A percentile compares a stretch with the other conserved stretches of the same genome.
Conservation (phyloP, 1,284 basidiomycete species). For the Neonothopanus nambi region DNA sequence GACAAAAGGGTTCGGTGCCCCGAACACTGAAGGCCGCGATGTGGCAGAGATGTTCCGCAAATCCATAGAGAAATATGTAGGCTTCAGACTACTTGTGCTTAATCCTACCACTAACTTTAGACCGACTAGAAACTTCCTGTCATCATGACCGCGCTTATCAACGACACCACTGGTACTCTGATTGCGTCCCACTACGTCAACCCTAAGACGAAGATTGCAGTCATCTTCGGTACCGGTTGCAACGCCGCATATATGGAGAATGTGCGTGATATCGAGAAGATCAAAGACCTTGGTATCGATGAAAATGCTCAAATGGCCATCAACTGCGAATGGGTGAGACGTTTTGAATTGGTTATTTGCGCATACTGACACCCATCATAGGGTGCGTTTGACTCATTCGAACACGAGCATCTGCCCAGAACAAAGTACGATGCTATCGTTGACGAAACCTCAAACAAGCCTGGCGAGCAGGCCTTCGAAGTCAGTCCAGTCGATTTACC, state of each 20-base stretch:
- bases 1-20: conserved; percentile 97
- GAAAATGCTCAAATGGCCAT: conserved; percentile 84
- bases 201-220: conserved; percentile 87
- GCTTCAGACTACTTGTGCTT: conserved; percentile 24
- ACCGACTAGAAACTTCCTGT: conserved; percentile 65
- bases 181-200: conserved; percentile 98
- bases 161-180: conserved; percentile 96
- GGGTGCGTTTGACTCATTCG: conserved; percentile 97
- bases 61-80: conserved; percentile 74
- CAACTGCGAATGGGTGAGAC: conserved; percentile 89
- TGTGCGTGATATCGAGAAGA: conserved; percentile 75
- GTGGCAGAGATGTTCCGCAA: conserved; percentile 91
- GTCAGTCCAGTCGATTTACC: conserved; percentile 34
- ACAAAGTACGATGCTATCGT: conserved; percentile 95
- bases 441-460: conserved; percentile 95
- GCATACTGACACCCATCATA: conserved; percentile 30
- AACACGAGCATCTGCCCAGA: conserved; percentile 91
- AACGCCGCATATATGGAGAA: conserved; percentile 98
- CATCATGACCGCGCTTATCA: conserved; percentile 84
- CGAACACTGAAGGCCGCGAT: conserved; percentile 91
- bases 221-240: conserved; percentile 98
- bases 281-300: conserved; percentile 75
- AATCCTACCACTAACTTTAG: conserved; percentile 1
- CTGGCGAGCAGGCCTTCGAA: conserved; percentile 92
- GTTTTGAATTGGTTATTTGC: conserved; percentile 22